A percentile compares a stretch with the other conserved stretches of the same genome.
These are phyloP conservation scores for Xenosphaeropsis pyriputrescens DNA, from an alignment of 2,329 filamentous ascomycete species.

Conservation along the genomic window DNA sequence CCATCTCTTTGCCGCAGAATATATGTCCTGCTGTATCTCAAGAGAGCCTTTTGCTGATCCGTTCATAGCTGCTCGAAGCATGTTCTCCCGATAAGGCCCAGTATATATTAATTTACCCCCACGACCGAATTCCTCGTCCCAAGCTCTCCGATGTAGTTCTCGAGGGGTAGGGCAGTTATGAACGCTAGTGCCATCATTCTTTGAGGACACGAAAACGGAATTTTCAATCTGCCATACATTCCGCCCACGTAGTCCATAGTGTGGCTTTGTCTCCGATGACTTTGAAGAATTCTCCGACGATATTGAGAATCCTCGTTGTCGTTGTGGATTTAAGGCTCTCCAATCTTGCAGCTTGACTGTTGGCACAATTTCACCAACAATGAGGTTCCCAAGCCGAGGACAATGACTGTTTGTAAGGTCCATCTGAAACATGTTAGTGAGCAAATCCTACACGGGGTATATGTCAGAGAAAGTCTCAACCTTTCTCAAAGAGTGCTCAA, in stretches of 20 bases:
- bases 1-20: too few species aligned
- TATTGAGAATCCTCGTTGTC: neutral
- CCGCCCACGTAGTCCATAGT: constrained; percentile 1
- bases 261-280: neutral
- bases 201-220: constrained; percentile 5
- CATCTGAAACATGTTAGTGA: constrained; percentile 7
- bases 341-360: neutral
- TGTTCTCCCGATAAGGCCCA: too few species aligned
- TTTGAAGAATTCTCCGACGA: neutral
- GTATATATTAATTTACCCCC: constrained; percentile 2
- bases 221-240: constrained; percentile 7
- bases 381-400: constrained; percentile 23
- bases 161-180: constrained; percentile 3
- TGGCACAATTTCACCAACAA: constrained; percentile 27
- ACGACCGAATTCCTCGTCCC: constrained; percentile 5
- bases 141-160: constrained; percentile 4
- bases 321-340: neutral
- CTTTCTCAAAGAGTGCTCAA: constrained; percentile 28
- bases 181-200: constrained; percentile 2
- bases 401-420: constrained; percentile 15
- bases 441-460: too few species aligned
- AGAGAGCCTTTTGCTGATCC: too few species aligned
- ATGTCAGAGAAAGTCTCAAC: too few species aligned
- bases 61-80: too few species aligned
- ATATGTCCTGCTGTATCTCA: too few species aligned